These are phyloP conservation scores for Podospora fimiseda DNA, from an alignment of 495 filamentous ascomycete species.

Conservation along the genomic window DNA sequence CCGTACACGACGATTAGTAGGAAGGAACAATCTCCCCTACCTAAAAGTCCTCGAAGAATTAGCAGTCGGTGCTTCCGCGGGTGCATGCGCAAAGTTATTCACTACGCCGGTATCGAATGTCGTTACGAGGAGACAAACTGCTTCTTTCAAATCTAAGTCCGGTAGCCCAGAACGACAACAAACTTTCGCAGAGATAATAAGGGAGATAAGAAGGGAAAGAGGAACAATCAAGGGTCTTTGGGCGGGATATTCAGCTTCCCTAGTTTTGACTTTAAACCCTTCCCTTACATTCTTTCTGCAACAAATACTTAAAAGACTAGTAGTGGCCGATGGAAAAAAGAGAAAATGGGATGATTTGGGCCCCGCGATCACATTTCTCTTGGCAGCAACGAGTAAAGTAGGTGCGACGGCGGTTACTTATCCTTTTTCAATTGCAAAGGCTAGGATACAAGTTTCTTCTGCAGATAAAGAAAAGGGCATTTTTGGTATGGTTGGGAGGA, in stretches of 20 bases:
- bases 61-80: slow-evolving; percentile 67
- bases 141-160: too few relatives aligned
- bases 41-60: slow-evolving; percentile 69
- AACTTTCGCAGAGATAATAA: slow-evolving; percentile 52
- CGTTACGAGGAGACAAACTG: slow-evolving; percentile 74
- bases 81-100: slow-evolving; percentile 68
- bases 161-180: too few relatives aligned
- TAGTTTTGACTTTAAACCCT: slow-evolving; percentile 81
- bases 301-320: slow-evolving; percentile 54
- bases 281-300: slow-evolving; percentile 82
- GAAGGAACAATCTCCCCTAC: slow-evolving; percentile 36
- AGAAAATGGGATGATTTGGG: slow-evolving; percentile 47
- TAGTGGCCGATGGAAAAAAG: slow-evolving; percentile 37
- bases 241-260: slow-evolving; percentile 79
- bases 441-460: slow-evolving; percentile 65
- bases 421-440: slow-evolving; percentile 78
- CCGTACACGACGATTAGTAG: slow-evolving; percentile 47
- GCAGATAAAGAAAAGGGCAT: too few relatives aligned
- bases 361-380: slow-evolving; percentile 45
- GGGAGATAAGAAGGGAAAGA: slow-evolving; percentile 60
- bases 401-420: slow-evolving; percentile 76
- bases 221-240: slow-evolving; percentile 69
- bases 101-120: slow-evolving; percentile 81
- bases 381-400: slow-evolving; percentile 78
- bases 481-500: slow-evolving; percentile 55